Percentiles rank a stretch among this genome's conserved stretches.
These are phyloP conservation scores for Leccinum longicurvipes DNA, from an alignment of 768 basidiomycete genomes.

Conservation along the genomic window DNA sequence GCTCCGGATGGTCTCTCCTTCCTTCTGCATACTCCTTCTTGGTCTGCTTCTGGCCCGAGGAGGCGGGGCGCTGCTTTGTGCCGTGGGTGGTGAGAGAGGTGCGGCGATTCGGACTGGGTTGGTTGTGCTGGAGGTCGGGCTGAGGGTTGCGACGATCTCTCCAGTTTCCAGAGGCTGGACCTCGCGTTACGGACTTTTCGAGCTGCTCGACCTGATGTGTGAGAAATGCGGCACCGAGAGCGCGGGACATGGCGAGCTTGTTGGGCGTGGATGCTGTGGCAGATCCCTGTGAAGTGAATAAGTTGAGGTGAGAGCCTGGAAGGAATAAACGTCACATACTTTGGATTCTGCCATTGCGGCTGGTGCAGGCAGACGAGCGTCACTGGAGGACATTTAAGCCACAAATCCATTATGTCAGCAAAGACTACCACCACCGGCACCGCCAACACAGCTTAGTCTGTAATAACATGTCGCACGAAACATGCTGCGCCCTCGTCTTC, in stretches of 20 bases:
- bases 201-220: constrained; percentile 87
- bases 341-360: constrained; percentile 20
- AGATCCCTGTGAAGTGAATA: constrained; percentile 14
- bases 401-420: background rate
- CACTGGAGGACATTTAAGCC: background rate
- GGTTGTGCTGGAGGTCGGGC: constrained; percentile 12
- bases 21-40: constrained; percentile 24
- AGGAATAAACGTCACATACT: background rate
- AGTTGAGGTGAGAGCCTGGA: background rate
- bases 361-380: too few relatives aligned
- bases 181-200: constrained; percentile 65
- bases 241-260: constrained; percentile 81
- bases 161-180: constrained; percentile 58
- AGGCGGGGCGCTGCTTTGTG: constrained; percentile 22
- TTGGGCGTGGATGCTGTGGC: constrained; percentile 36
- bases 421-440: background rate
- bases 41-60: constrained; percentile 15
- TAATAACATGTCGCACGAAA: constrained; percentile 21
- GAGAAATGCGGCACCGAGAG: constrained; percentile 83
- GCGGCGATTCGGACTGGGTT: constrained; percentile 21
- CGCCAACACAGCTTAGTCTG: too few relatives aligned
- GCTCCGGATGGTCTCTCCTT: constrained; percentile 21
- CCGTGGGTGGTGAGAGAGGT: constrained; percentile 6
- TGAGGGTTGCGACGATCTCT: constrained; percentile 43
- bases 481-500: constrained; percentile 16